Conservation (phyloP, 1,284 basidiomycete species). For the Laetiporus sulphureus region DNA sequence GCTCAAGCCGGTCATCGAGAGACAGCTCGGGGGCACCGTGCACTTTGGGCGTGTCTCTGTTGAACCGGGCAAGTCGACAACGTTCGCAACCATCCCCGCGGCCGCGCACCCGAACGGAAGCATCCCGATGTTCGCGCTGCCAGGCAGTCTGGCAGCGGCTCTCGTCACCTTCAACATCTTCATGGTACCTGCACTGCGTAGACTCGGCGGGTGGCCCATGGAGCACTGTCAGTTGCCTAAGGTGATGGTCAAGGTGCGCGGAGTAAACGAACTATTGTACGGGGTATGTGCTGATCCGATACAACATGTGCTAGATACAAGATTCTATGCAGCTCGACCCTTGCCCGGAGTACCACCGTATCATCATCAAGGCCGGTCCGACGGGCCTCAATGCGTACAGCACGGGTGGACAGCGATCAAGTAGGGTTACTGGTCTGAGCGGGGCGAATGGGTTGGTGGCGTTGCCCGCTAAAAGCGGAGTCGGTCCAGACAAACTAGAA, state of each 20-base stretch:
- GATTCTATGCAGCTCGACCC: conserved; percentile 62
- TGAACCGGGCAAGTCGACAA: conserved; percentile 80
- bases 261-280: too few relatives aligned
- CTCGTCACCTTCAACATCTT: conserved; percentile 86
- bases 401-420: conserved; percentile 82
- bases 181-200: conserved; percentile 74
- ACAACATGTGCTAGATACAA: conserved; percentile 54
- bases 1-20: conserved; percentile 83
- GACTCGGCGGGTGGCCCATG: conserved; percentile 61
- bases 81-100: conserved; percentile 72
- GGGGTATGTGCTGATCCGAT: too few relatives aligned
- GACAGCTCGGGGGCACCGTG: conserved; percentile 63
- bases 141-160: conserved; percentile 85
- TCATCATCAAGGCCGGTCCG: conserved; percentile 42
- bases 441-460: conserved; percentile 74
- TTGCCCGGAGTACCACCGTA: conserved; percentile 80
- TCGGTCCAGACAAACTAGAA: conserved; percentile 35
- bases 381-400: conserved; percentile 59
- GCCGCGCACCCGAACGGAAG: conserved; percentile 30
- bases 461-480: conserved; percentile 44
- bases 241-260: conserved; percentile 54
- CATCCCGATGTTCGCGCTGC: conserved; percentile 70
- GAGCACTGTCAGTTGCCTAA: conserved; percentile 54
- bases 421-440: conserved; percentile 68
- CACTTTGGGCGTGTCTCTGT: conserved; percentile 75